These are phyloP conservation scores for Leishmania tropica DNA, from an alignment of 208 protist species.

Conservation along the genomic window DNA sequence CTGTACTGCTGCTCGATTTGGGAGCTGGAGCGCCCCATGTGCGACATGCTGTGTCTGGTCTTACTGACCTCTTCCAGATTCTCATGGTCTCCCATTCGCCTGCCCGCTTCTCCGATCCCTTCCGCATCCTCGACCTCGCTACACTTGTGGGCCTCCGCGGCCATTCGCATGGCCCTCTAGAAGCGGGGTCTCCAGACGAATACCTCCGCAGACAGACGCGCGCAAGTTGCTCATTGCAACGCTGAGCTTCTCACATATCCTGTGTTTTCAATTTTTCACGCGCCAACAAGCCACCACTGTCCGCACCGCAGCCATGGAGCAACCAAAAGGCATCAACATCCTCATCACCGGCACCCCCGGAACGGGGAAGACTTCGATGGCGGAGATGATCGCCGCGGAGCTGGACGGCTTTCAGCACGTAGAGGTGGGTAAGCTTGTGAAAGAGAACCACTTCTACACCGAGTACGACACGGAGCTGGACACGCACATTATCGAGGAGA, in stretches of 20 bases:
- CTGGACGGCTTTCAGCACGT: constrained; percentile 79
- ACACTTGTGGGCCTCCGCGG: neutral
- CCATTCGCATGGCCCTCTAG: neutral
- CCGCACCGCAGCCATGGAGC: constrained; percentile 40
- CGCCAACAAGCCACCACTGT: neutral
- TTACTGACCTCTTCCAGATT: neutral
- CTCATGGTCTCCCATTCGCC: neutral
- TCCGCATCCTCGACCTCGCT: neutral
- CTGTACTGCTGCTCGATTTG: neutral
- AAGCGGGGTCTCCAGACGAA: neutral
- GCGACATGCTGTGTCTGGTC: neutral
- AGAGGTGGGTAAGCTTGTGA: constrained; percentile 93
- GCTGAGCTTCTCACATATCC: neutral
- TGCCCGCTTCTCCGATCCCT: neutral
- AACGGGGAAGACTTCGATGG: constrained; percentile 96
- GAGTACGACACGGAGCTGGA: constrained; percentile 94
- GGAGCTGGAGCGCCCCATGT: neutral
- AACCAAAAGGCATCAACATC: constrained; percentile 86
- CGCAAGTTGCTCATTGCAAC: neutral
- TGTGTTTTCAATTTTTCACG: neutral
- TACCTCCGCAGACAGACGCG: neutral
- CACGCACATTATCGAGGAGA: constrained; percentile 95
- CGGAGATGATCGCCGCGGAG: constrained; percentile 71
- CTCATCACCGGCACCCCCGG: constrained; percentile 97
- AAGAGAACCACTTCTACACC: constrained; percentile 91